Evolutionary conservation across 768 basidiomycete genomes (phyloP).

Genomic region (Strobilomyces echinocephalus): DNA sequence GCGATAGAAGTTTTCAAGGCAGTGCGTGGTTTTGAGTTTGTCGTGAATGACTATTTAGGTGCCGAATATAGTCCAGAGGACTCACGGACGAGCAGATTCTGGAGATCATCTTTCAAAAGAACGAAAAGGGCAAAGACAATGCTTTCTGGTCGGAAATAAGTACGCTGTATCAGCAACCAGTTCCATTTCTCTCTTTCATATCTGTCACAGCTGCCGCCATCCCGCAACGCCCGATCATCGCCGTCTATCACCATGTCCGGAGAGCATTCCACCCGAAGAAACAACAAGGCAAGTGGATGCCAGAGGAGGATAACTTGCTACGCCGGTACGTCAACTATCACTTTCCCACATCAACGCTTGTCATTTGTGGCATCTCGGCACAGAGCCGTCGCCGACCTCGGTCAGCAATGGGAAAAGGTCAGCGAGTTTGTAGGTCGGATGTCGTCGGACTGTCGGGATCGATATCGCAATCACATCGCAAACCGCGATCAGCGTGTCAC

Average conservation of each 20-base stretch:
- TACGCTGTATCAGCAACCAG: conserved; percentile 31
- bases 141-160: conserved; percentile 81
- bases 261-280: conserved; percentile 65
- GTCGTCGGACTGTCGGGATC: conserved; percentile 78
- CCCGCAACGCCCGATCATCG: conserved; percentile 72
- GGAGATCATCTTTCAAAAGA: conserved; percentile 65
- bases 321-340: conserved; percentile 44
- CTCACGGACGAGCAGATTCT: conserved; percentile 51
- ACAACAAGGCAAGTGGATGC: conserved; percentile 65
- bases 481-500: conserved; percentile 57
- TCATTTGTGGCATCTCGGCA: conserved; percentile 4
- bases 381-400: conserved; percentile 66
- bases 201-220: conserved; percentile 54
- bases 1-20: conserved; percentile 62
- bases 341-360: background rate
- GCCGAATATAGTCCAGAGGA: conserved; percentile 40
- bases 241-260: conserved; percentile 80
- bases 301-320: conserved; percentile 60
- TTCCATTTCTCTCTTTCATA: conserved; percentile 5
- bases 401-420: conserved; percentile 80
- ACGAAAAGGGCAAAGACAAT: conserved; percentile 54
- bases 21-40: conserved; percentile 36
- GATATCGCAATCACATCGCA: conserved; percentile 78
- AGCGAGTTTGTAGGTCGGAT: conserved; percentile 65
- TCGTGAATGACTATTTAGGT: background rate